A percentile compares a stretch with the other conserved stretches of the same genome.
Evolutionary conservation across 306 rosid species (phyloP).

Genomic region (Calophaca sinica): DNA sequence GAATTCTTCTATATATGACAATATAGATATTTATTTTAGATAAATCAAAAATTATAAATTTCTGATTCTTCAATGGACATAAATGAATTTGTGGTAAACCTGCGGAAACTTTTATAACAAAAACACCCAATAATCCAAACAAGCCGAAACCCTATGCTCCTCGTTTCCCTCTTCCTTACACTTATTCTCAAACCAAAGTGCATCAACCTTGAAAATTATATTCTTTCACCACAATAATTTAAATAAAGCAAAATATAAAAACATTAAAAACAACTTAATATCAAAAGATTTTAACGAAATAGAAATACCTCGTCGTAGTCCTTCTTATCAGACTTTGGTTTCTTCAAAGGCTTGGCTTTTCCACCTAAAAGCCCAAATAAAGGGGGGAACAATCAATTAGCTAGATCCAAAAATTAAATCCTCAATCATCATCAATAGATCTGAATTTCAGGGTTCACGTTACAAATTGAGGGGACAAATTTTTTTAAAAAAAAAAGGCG

Average conservation of each 20-base stretch:
- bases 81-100: background rate
- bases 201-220: background rate
- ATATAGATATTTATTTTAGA: background rate
- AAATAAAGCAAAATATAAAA: background rate
- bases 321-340: constrained; percentile 86
- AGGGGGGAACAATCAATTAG: background rate
- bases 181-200: background rate
- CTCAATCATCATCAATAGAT: background rate
- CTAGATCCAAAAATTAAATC: background rate
- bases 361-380: constrained; percentile 63
- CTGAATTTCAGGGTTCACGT: background rate
- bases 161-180: background rate
- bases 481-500: background rate
- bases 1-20: background rate
- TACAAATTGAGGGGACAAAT: background rate
- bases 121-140: constrained; percentile 7
- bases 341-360: constrained; percentile 98
- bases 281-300: constrained; percentile 25
- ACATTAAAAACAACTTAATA: background rate
- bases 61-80: background rate
- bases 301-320: constrained; percentile 82
- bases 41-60: background rate
- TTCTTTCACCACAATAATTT: background rate
- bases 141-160: background rate
- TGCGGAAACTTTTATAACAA: background rate